Evolutionary conservation across 441 rosid genomes (phyloP).

Genomic region (Syzygium malaccense): DNA sequence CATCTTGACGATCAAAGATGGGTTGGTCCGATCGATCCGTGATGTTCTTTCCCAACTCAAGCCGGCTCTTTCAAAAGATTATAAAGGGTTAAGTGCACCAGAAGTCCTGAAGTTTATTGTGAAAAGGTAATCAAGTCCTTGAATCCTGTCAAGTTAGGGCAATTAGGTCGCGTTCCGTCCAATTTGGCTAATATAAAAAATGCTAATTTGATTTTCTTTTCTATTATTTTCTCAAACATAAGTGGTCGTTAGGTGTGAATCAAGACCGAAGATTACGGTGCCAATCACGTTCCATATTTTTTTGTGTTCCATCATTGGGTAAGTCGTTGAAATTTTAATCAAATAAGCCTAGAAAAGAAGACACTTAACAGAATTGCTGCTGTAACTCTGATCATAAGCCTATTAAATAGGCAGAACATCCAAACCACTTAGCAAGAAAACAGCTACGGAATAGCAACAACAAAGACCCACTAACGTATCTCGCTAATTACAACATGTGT

Average conservation of each 20-base stretch:
- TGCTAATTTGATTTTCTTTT: neutral
- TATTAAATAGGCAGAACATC: too few relatives aligned
- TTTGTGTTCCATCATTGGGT: neutral
- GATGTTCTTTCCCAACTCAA: neutral
- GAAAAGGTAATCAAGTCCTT: rapidly evolving
- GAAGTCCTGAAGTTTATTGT: rapidly evolving
- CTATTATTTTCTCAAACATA: rapidly evolving
- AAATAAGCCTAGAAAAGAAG: too few relatives aligned
- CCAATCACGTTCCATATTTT: neutral
- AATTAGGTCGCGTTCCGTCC: rapidly evolving
- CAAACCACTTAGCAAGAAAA: too few relatives aligned
- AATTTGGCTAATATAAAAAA: neutral
- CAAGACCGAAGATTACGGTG: rapidly evolving
- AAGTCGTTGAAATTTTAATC: neutral
- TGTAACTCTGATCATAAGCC: too few relatives aligned
- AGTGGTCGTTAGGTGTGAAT: neutral
- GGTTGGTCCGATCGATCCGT: neutral
- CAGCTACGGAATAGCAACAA: too few relatives aligned
- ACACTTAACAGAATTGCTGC: too few relatives aligned
- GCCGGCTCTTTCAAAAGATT: neutral
- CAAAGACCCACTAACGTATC: too few relatives aligned
- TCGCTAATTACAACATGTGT: too few relatives aligned
- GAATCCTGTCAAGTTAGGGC: rapidly evolving
- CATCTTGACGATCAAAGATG: neutral
- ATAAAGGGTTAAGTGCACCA: neutral